Conservation (phyloP, 345 rosid genomes). For the Populus alba region DNA sequence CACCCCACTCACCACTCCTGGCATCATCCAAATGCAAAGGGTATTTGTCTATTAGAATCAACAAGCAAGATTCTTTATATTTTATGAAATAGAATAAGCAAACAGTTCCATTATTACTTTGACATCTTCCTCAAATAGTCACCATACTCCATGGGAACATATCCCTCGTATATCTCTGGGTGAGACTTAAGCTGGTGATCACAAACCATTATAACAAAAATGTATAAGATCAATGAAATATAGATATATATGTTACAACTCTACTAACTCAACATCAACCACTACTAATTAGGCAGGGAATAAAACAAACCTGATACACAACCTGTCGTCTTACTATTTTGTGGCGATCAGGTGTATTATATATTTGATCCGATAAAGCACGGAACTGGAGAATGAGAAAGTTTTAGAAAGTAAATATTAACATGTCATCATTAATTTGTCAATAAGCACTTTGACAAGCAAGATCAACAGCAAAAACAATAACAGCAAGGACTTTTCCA, state of each 20-base stretch:
- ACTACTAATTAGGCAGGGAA: neutral
- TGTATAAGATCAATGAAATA: constrained; percentile 4
- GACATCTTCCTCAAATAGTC: constrained; percentile 74
- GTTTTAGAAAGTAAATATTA: neutral
- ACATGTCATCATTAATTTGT: neutral
- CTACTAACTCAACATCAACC: neutral
- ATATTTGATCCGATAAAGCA: constrained; percentile 73
- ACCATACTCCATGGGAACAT: constrained; percentile 77
- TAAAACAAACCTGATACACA: constrained; percentile 60
- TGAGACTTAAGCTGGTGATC: constrained; percentile 56
- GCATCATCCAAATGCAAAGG: constrained; percentile 17
- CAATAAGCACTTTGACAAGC: neutral
- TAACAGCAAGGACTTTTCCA: neutral
- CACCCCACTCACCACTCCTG: constrained; percentile 78
- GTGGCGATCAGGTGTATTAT: constrained; percentile 58
- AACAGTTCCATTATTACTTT: constrained; percentile 34
- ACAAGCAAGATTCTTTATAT: neutral
- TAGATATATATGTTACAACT: neutral
- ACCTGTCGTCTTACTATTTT: constrained; percentile 49
- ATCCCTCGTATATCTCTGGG: constrained; percentile 64
- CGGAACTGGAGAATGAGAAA: constrained; percentile 52
- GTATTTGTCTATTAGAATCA: neutral
- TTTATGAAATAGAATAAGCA: neutral
- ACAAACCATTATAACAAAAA: constrained; percentile 12
- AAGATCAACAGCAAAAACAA: neutral